These are phyloP conservation scores for Asterochloris sp. DNA, from an alignment of 139 green algal species.

Conservation along the genomic window DNA sequence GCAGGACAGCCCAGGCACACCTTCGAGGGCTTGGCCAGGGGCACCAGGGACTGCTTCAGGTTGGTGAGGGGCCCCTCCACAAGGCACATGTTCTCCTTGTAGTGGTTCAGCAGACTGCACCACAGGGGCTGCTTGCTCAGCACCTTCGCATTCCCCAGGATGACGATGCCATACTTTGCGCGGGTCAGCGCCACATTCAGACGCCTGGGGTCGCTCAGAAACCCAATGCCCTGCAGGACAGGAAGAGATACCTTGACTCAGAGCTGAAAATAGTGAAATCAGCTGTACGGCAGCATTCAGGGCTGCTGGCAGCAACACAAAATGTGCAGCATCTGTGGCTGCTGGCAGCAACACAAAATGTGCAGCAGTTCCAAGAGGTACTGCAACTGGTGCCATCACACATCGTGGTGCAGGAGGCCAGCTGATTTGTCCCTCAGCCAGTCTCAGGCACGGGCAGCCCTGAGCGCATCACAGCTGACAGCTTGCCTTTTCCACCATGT, in stretches of 20 bases:
- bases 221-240: slow-evolving; percentile 82
- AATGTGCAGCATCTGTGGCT: not conserved
- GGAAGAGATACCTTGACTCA: not conserved
- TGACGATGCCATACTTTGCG: slow-evolving; percentile 79
- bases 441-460: no score
- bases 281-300: no score
- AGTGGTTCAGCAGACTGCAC: slow-evolving; percentile 90
- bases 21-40: slow-evolving; percentile 65
- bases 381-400: no score
- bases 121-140: slow-evolving; percentile 78
- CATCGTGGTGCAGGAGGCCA: no score
- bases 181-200: slow-evolving; percentile 97
- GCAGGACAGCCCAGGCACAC: slow-evolving; percentile 3
- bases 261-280: not conserved
- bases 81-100: slow-evolving; percentile 79
- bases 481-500: no score
- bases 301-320: not conserved
- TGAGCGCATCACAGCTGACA: no score
- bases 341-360: not conserved
- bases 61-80: slow-evolving; percentile 93
- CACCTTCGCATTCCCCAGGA: slow-evolving; percentile 93
- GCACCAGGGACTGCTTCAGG: slow-evolving; percentile 85
- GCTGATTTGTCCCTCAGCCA: no score
- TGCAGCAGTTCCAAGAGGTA: not conserved
- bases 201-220: slow-evolving; percentile 91